Conservation (phyloP, 169 alveolate species). For the Amoebophrya sp. region DNA sequence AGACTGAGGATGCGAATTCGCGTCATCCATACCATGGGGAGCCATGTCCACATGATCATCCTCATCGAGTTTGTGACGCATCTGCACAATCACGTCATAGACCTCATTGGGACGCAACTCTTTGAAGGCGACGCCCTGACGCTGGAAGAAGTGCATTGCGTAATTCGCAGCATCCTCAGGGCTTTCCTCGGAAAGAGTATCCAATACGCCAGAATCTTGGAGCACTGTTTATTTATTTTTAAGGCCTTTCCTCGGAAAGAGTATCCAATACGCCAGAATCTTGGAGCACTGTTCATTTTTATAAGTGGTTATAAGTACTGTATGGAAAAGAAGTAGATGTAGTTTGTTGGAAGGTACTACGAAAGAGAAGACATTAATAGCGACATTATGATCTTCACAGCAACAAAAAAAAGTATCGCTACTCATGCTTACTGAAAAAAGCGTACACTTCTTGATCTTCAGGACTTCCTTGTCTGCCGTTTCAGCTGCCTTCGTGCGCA, state of each 20-base stretch:
- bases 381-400: too few relatives aligned
- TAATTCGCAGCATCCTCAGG: conserved; percentile 5
- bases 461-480: background rate
- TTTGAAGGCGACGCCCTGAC: background rate
- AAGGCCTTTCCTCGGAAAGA: background rate
- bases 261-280: background rate
- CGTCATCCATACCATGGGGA: background rate
- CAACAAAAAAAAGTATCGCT: too few relatives aligned
- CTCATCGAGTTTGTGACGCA: background rate
- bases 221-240: too few relatives aligned
- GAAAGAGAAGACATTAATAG: too few relatives aligned
- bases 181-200: background rate
- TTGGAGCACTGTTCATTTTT: too few relatives aligned
- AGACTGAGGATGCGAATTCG: background rate
- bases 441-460: background rate
- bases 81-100: background rate
- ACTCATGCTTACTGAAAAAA: too few relatives aligned
- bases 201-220: background rate
- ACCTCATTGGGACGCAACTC: background rate
- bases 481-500: background rate
- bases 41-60: background rate
- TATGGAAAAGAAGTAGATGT: too few relatives aligned
- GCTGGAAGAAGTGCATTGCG: background rate
- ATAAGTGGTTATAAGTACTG: too few relatives aligned
- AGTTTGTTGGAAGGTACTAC: too few relatives aligned